Evolutionary conservation across 352 stramenopile genomes (phyloP), one percentile per base, ranked within the genome.

Genomic region (Phytophthora sp.): DNA sequence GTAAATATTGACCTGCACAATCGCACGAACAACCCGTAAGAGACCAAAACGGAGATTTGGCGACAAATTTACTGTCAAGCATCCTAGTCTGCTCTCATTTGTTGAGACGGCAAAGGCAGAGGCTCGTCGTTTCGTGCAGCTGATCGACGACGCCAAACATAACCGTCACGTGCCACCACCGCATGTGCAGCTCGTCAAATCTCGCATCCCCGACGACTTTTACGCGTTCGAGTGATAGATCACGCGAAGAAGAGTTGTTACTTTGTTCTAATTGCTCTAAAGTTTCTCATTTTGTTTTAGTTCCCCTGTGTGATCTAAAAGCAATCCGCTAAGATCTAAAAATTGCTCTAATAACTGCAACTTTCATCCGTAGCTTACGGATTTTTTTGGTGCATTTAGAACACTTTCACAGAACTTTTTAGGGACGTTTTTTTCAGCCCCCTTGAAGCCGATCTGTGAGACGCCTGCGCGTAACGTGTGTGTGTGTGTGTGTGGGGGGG

Each of bases 371-470:
- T 33, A 29, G 35, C 23, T 29, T 15, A 33, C 0, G 9, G 8
- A 20, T n/a, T n/a, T n/a, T 20, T 33, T 55, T 55, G 42, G 47
- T 18, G 18, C 30, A 55, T 20, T 46, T 59, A 51, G 36, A 51
- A 31, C 27, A 42, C 1, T 41, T 47, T 50, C 41, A 59, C 9
- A 59, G 41, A 36, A 21, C 4, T 16, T 31, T 41, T 59, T 51
- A 59, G 38, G 38, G 12, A 51, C 4, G 52, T 59, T 51, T 59
- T 59, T n/a, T n/a, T n/a, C n/a, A n/a, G n/a, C n/a, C n/a, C n/a
- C n/a, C n/a, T n/a, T n/a, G n/a, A n/a, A n/a, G n/a, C n/a, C n/a
- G n/a, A n/a, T n/a, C n/a, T n/a, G n/a, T n/a, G n/a, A n/a, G n/a
- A n/a, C n/a, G n/a, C n/a, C n/a, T n/a, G n/a, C n/a, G n/a, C n/a